A percentile compares a stretch with the other conserved stretches of the same genome.
Evolutionary conservation across 2,329 filamentous ascomycete genomes (phyloP).

Genomic region (Kalmusia sp.): DNA sequence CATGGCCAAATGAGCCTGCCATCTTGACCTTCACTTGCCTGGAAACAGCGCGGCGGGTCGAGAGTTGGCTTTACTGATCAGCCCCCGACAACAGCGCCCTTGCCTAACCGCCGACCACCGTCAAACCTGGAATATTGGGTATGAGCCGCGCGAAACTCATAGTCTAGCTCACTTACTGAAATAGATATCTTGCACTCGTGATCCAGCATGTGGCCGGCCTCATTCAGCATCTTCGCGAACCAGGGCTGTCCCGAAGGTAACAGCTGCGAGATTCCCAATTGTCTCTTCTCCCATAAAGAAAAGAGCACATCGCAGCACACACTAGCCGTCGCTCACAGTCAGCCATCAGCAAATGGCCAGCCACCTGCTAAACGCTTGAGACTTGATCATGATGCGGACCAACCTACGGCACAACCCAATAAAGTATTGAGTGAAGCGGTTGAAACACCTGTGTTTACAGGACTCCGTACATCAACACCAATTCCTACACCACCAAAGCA

Average conservation of each 20-base stretch:
- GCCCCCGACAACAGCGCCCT: too few species aligned
- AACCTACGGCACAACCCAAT: slow-evolving; percentile 5
- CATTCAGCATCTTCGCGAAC: slow-evolving; percentile 32
- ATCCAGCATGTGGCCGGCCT: slow-evolving; percentile 40
- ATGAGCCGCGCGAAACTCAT: background rate
- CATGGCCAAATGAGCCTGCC: background rate
- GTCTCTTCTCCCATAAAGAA: slow-evolving; percentile 64
- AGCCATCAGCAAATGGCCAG: slow-evolving; percentile 10
- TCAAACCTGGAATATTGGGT: background rate
- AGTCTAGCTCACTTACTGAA: slow-evolving; percentile 15
- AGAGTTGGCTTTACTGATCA: too few species aligned
- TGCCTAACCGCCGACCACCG: background rate
- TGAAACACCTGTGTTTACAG: slow-evolving; percentile 30
- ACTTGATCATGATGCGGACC: slow-evolving; percentile 26
- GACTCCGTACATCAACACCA: slow-evolving; percentile 27
- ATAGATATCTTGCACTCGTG: slow-evolving; percentile 6
- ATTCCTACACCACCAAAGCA: slow-evolving; percentile 14
- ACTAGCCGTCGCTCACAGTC: slow-evolving; percentile 5
- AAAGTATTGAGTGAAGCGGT: background rate
- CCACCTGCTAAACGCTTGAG: slow-evolving; percentile 41
- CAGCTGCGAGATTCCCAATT: slow-evolving; percentile 60
- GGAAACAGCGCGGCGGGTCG: background rate
- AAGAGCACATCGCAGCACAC: slow-evolving; percentile 11
- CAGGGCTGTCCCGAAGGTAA: slow-evolving; percentile 58
- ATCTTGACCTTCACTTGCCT: background rate